phyloP scores from a whole-genome alignment of 306 rosid genomes.

The Vicia sativa region DNA sequence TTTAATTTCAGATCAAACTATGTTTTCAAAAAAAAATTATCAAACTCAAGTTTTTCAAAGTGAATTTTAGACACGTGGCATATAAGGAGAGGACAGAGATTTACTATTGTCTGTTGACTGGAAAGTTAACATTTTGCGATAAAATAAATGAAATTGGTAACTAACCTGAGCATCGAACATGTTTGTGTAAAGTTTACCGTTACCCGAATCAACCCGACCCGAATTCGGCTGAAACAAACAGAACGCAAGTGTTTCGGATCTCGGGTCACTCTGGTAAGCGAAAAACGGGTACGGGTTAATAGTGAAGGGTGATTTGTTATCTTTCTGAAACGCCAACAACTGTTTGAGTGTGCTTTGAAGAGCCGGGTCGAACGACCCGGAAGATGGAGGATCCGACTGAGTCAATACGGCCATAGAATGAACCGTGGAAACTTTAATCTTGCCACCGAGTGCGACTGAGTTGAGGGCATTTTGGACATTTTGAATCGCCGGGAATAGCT shows the following conservation, averaged over 20 bases:
- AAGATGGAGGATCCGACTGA: constrained; percentile 84
- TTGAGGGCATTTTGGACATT: constrained; percentile 75
- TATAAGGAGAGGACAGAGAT: not conserved
- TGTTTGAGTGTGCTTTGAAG: constrained; percentile 46
- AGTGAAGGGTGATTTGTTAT: constrained; percentile 64
- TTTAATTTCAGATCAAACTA: not conserved
- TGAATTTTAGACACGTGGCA: not conserved
- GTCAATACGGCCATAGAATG: constrained; percentile 79
- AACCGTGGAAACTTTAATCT: constrained; percentile 77
- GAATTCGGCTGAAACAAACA: constrained; percentile 84
- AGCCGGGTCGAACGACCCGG: constrained; percentile 63
- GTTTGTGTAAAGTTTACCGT: constrained; percentile 74
- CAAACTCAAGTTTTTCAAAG: not conserved
- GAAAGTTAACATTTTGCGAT: not conserved
- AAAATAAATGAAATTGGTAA: not conserved
- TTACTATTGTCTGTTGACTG: constrained; percentile 17
- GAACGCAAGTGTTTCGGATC: constrained; percentile 79
- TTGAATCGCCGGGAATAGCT: constrained; percentile 77
- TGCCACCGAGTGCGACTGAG: constrained; percentile 61
- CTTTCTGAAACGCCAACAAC: constrained; percentile 58
- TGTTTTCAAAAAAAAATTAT: too few species aligned
- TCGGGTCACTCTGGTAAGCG: constrained; percentile 77
- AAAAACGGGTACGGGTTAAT: constrained; percentile 90
- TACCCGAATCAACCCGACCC: constrained; percentile 85
- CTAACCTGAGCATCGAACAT: constrained; percentile 98